A percentile compares a stretch with the other conserved stretches of the same genome.
phyloP scores from a whole-genome alignment of 2,329 filamentous ascomycete species.

The Hypoxylon sp. region DNA sequence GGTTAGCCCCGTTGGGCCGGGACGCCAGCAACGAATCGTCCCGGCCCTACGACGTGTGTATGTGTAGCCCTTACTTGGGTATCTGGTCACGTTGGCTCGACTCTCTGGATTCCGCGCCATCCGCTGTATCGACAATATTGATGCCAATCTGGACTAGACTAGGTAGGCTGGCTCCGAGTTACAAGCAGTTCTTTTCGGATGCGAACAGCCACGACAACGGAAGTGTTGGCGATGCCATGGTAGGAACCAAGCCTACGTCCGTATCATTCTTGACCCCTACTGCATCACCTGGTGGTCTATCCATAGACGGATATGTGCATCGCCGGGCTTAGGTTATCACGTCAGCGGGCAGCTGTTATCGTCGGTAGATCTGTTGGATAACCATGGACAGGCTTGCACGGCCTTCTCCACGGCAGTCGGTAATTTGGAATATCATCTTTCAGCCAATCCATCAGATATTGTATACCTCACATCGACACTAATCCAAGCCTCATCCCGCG shows the following conservation, averaged over 20 bases:
- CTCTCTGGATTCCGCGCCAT: slow-evolving; percentile 25
- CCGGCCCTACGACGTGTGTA: background rate
- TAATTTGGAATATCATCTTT: slow-evolving; percentile 1
- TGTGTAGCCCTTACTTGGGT: background rate
- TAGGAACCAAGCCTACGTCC: slow-evolving; percentile 6
- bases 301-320: slow-evolving; percentile 19
- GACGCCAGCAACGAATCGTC: slow-evolving; percentile 7
- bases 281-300: slow-evolving; percentile 19
- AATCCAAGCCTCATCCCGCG: slow-evolving; percentile 1
- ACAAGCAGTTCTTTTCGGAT: slow-evolving; percentile 14
- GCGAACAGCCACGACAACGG: slow-evolving; percentile 8
- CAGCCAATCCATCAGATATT: background rate
- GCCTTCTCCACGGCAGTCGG: slow-evolving; percentile 7
- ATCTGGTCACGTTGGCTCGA: slow-evolving; percentile 19
- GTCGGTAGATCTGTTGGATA: slow-evolving; percentile 26
- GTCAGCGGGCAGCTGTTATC: slow-evolving; percentile 34
- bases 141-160: slow-evolving; percentile 4
- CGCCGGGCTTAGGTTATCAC: slow-evolving; percentile 31
- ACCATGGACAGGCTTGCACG: slow-evolving; percentile 3
- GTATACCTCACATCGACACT: slow-evolving; percentile 8
- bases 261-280: slow-evolving; percentile 27
- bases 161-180: slow-evolving; percentile 10
- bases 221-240: slow-evolving; percentile 5
- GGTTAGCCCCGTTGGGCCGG: slow-evolving; percentile 5
- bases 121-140: slow-evolving; percentile 14